phyloP scores from a whole-genome alignment of 2,329 filamentous ascomycete species.

The Aspergillus hortae region DNA sequence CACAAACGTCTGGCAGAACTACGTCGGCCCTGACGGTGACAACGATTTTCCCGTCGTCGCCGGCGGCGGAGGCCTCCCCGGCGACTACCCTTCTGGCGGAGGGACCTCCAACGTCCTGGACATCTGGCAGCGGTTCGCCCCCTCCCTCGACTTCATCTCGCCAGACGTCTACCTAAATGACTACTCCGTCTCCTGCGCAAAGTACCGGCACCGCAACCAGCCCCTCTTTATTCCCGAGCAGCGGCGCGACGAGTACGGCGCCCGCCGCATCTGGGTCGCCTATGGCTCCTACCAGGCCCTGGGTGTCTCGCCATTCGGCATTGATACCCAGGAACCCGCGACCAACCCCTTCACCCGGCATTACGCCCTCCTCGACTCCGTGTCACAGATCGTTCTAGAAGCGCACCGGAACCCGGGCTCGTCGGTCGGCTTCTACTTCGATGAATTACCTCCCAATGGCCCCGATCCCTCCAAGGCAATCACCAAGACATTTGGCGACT shows the following conservation, averaged over 20 bases:
- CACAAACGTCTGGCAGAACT: constrained; percentile 48
- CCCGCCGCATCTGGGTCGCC: constrained; percentile 37
- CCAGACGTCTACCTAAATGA: constrained; percentile 50
- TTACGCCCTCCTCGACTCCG: constrained; percentile 38
- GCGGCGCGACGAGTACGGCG: constrained; percentile 43
- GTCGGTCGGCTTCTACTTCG: constrained; percentile 41
- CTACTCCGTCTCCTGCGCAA: constrained; percentile 38
- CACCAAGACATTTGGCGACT: constrained; percentile 23
- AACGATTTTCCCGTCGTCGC: constrained; percentile 35
- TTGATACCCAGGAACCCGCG: constrained; percentile 36
- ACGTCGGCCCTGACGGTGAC: constrained; percentile 30
- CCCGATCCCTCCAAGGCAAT: constrained; percentile 24
- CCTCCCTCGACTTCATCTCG: constrained; percentile 44
- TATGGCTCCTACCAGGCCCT: constrained; percentile 35
- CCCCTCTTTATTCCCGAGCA: constrained; percentile 50
- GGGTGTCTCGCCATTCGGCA: constrained; percentile 38
- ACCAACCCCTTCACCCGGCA: constrained; percentile 22
- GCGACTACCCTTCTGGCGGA: constrained; percentile 49
- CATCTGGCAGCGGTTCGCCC: constrained; percentile 44
- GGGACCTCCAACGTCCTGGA: constrained; percentile 42
- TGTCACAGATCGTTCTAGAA: constrained; percentile 36
- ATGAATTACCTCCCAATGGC: constrained; percentile 13
- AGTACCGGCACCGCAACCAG: constrained; percentile 42
- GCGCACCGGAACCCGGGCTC: constrained; percentile 34
- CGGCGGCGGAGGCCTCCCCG: constrained; percentile 43